Evolutionary conservation across 2,329 filamentous ascomycete species (phyloP).

Genomic region (Aspergillus nomiae): DNA sequence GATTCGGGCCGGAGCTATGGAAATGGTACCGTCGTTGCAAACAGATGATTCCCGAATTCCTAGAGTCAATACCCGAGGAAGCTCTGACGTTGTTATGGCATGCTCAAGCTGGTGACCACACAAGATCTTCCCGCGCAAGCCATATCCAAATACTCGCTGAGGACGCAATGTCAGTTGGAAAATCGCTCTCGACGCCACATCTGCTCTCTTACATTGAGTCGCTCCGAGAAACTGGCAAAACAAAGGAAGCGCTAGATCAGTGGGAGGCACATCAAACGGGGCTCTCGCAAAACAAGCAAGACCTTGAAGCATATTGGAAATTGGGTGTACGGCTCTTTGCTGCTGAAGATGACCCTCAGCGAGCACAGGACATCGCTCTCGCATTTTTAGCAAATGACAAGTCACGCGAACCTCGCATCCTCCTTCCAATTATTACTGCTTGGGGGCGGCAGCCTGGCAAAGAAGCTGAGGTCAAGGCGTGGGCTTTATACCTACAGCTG

Average conservation of each 20-base stretch:
- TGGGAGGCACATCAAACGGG: constrained; percentile 63
- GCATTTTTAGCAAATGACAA: constrained; percentile 43
- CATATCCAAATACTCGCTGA: constrained; percentile 64
- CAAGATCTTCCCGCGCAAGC: constrained; percentile 54
- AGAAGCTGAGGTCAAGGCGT: constrained; percentile 61
- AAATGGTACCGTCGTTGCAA: constrained; percentile 55
- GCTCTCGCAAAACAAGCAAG: constrained; percentile 49
- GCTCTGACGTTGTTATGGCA: constrained; percentile 70
- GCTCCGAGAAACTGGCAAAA: constrained; percentile 64
- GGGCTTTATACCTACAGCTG: constrained; percentile 67
- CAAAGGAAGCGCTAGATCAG: constrained; percentile 61
- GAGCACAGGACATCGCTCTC: constrained; percentile 53
- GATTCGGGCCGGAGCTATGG: constrained; percentile 46
- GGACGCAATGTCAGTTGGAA: constrained; percentile 65
- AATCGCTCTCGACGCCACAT: constrained; percentile 58
- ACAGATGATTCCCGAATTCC: constrained; percentile 47
- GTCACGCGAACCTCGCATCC: constrained; percentile 46
- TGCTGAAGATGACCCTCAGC: constrained; percentile 47
- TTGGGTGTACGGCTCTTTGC: constrained; percentile 55
- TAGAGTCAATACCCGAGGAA: constrained; percentile 59
- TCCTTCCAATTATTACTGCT: constrained; percentile 69
- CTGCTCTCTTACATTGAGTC: constrained; percentile 70
- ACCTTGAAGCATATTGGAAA: constrained; percentile 47
- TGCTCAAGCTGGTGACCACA: constrained; percentile 48
- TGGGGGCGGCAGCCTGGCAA: constrained; percentile 58